Evolutionary conservation across 441 rosid genomes (phyloP).

Genomic region (Adansonia madagascariensis): DNA sequence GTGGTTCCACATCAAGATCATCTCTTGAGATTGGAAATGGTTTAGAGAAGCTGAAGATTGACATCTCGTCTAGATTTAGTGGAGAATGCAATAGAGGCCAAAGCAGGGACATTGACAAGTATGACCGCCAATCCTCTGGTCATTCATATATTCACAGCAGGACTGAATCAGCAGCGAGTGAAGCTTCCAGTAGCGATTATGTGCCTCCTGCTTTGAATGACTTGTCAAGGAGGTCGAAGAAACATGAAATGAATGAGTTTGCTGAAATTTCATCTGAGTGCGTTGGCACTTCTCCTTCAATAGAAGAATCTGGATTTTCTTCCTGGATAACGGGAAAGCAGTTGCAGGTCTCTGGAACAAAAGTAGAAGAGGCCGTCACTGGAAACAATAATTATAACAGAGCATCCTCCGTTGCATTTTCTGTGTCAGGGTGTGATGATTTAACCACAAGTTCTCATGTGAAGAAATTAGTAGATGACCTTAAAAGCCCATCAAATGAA

Average conservation of each 20-base stretch:
- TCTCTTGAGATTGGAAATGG: conserved; percentile 60
- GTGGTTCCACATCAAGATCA: conserved; percentile 64
- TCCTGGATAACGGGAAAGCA: conserved; percentile 43
- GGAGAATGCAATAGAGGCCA: conserved; percentile 44
- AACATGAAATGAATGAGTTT: conserved; percentile 36
- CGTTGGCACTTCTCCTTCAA: conserved; percentile 35
- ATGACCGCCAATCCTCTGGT: conserved; percentile 53
- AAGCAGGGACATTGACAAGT: conserved; percentile 52
- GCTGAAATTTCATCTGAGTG: conserved; percentile 41
- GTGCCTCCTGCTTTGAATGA: conserved; percentile 51
- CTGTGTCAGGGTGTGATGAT: conserved; percentile 48
- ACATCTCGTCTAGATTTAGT: conserved; percentile 48
- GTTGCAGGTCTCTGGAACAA: conserved; percentile 39
- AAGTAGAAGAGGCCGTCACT: conserved; percentile 42
- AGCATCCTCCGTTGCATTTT: conserved; percentile 35
- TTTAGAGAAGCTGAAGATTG: conserved; percentile 60
- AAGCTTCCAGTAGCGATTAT: conserved; percentile 67
- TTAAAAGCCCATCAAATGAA: conserved; percentile 57
- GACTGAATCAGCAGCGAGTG: conserved; percentile 79
- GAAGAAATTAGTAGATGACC: conserved; percentile 64
- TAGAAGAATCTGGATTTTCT: conserved; percentile 44
- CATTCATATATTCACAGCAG: conserved; percentile 76
- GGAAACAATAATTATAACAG: conserved; percentile 34
- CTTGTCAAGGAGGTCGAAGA: conserved; percentile 30
- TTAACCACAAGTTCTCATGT: conserved; percentile 52